Conservation (phyloP, 2,329 filamentous ascomycete species). For the Nothopassalora personata region DNA sequence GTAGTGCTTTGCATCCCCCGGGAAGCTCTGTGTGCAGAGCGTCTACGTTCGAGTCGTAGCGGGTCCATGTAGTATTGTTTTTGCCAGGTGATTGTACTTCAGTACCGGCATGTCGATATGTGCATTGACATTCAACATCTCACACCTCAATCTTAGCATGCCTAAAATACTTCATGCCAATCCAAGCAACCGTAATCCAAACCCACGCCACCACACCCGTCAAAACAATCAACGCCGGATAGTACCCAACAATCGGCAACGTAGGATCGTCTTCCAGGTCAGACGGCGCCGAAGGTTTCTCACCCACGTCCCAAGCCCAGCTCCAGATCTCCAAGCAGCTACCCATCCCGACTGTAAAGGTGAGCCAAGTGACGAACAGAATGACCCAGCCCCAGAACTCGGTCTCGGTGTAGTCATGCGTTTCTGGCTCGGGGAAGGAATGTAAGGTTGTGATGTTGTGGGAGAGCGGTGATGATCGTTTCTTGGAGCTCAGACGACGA, state of each 20-base stretch:
- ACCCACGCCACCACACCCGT: slow-evolving; percentile 98
- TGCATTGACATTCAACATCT: background rate
- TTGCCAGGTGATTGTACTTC: background rate
- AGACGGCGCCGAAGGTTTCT: slow-evolving; percentile 89
- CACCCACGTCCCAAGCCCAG: slow-evolving; percentile 98
- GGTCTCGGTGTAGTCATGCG: slow-evolving; percentile 90
- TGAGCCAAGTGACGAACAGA: slow-evolving; percentile 82
- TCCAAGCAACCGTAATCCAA: slow-evolving; percentile 95
- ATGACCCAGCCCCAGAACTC: slow-evolving; percentile 99
- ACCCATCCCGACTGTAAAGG: slow-evolving; percentile 95
- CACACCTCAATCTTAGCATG: slow-evolving; percentile 79
- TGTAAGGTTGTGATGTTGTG: slow-evolving; percentile 21
- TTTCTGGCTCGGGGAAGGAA: slow-evolving; percentile 38
- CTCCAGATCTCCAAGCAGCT: slow-evolving; percentile 93
- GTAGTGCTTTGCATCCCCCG: no score
- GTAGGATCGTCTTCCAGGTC: slow-evolving; percentile 94
- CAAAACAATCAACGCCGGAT: slow-evolving; percentile 86
- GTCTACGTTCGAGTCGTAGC: background rate
- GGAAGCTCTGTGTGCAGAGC: background rate
- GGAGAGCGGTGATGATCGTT: slow-evolving; percentile 25
- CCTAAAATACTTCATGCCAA: slow-evolving; percentile 98
- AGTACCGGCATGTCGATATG: background rate
- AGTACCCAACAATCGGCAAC: slow-evolving; percentile 92
- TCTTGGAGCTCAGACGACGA: slow-evolving; percentile 16
- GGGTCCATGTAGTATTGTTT: background rate